Evolutionary conservation across 345 rosid genomes (phyloP).

Genomic region (Erucastrum elatum): DNA sequence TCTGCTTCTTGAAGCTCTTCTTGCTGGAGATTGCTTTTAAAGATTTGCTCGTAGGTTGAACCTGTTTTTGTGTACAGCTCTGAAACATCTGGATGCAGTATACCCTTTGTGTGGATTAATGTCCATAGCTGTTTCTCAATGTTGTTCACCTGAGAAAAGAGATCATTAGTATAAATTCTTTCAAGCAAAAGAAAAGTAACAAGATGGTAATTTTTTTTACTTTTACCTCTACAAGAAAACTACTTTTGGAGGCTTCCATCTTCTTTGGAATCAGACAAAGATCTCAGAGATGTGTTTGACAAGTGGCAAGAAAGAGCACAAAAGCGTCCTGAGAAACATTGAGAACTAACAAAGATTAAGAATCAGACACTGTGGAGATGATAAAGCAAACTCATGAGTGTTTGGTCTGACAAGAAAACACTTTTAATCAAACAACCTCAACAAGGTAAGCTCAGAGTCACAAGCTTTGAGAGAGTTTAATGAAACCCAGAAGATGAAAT

Average conservation of each 20-base stretch:
- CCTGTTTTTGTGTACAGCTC: slow-evolving; percentile 62
- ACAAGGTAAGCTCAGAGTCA: slow-evolving; percentile 5
- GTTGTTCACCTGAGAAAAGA: slow-evolving; percentile 53
- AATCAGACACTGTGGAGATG: slow-evolving; percentile 4
- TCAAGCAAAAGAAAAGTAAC: slow-evolving; percentile 9
- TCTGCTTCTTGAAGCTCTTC: slow-evolving; percentile 77
- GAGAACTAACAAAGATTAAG: slow-evolving; percentile 4
- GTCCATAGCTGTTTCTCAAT: slow-evolving; percentile 71
- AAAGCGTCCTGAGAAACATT: slow-evolving; percentile 13
- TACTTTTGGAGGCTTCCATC: slow-evolving; percentile 40
- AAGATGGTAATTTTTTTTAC: slow-evolving; percentile 9
- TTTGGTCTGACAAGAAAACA: slow-evolving; percentile 25
- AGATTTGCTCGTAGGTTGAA: slow-evolving; percentile 58
- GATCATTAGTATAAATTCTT: slow-evolving; percentile 1
- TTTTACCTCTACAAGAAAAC: slow-evolving; percentile 56
- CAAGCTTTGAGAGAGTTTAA: slow-evolving; percentile 12
- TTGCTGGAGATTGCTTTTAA: slow-evolving; percentile 51
- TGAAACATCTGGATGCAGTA: slow-evolving; percentile 55
- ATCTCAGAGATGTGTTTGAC: slow-evolving; percentile 1
- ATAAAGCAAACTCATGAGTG: background rate
- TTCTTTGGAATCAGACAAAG: slow-evolving; percentile 1
- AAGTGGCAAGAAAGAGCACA: slow-evolving; percentile 4
- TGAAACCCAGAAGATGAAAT: slow-evolving; percentile 25
- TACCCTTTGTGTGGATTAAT: slow-evolving; percentile 52
- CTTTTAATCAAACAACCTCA: slow-evolving; percentile 1